A percentile compares a stretch with the other conserved stretches of the same genome.
Conservation (phyloP, 1,139 yeast species). For the Geotrichum reessii region DNA sequence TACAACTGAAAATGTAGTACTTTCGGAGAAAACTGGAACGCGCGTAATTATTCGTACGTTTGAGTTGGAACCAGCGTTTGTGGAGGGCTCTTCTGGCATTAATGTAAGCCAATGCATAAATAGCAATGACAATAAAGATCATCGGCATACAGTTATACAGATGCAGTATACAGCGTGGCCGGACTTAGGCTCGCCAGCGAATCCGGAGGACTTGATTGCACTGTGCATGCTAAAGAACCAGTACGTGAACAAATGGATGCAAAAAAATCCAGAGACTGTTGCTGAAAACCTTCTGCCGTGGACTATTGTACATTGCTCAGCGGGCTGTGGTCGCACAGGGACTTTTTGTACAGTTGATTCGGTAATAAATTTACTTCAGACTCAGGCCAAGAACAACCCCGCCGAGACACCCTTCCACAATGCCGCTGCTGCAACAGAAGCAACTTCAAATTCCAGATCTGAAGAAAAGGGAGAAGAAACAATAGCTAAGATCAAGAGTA, state of each 20-base stretch:
- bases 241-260: constrained; percentile 24
- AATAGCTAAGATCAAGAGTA: neutral
- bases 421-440: constrained; percentile 1
- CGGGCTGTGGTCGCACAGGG: constrained; percentile 92
- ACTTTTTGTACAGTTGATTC: constrained; percentile 74
- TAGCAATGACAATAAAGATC: neutral
- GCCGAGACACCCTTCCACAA: constrained; percentile 17
- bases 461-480: neutral
- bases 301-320: constrained; percentile 75
- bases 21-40: constrained; percentile 17
- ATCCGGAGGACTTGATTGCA: constrained; percentile 48
- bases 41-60: constrained; percentile 24
- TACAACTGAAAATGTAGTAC: constrained; percentile 8
- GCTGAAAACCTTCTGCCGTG: constrained; percentile 34
- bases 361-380: constrained; percentile 44
- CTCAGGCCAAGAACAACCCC: constrained; percentile 13
- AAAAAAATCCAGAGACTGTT: constrained; percentile 18
- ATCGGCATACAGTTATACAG: constrained; percentile 45
- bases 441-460: neutral
- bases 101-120: neutral
- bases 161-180: constrained; percentile 76
- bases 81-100: neutral
- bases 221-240: constrained; percentile 46
- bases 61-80: constrained; percentile 9
- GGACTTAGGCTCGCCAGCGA: constrained; percentile 66